Conservation (phyloP, 805 yeast genomes). For the Spathaspora sp. region DNA sequence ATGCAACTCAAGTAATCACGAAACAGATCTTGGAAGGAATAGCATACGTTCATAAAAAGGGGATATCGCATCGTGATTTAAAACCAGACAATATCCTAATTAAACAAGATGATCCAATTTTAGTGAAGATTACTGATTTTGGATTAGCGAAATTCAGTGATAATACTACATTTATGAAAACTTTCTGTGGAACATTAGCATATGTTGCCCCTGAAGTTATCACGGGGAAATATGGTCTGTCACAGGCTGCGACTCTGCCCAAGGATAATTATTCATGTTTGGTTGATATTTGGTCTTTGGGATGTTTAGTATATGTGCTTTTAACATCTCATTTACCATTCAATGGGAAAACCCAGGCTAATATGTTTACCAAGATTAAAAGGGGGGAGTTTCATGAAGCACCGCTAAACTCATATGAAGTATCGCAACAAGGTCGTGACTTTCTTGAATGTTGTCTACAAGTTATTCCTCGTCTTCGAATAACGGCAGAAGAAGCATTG, state of each 20-base stretch:
- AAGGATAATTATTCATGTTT: slow-evolving; percentile 62
- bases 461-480: slow-evolving; percentile 69
- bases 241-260: slow-evolving; percentile 12
- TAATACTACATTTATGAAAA: slow-evolving; percentile 81
- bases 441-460: slow-evolving; percentile 70
- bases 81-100: slow-evolving; percentile 95
- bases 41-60: slow-evolving; percentile 80
- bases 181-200: slow-evolving; percentile 96
- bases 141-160: slow-evolving; percentile 92
- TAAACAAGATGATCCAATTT: slow-evolving; percentile 85
- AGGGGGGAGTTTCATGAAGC: slow-evolving; percentile 78
- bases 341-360: slow-evolving; percentile 87
- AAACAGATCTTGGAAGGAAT: slow-evolving; percentile 82
- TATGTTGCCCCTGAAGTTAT: slow-evolving; percentile 95
- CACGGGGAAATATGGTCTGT: slow-evolving; percentile 48
- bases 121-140: slow-evolving; percentile 92
- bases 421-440: slow-evolving; percentile 66
- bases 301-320: slow-evolving; percentile 88
- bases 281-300: slow-evolving; percentile 98
- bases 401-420: slow-evolving; percentile 61
- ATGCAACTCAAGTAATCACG: slow-evolving; percentile 81
- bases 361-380: slow-evolving; percentile 70
- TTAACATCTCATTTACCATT: slow-evolving; percentile 93
- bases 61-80: slow-evolving; percentile 93
- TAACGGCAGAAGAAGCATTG: slow-evolving; percentile 74